Evolutionary conservation across 1,139 yeast species (phyloP).

Genomic region (Schizosaccharomyces versatilis): DNA sequence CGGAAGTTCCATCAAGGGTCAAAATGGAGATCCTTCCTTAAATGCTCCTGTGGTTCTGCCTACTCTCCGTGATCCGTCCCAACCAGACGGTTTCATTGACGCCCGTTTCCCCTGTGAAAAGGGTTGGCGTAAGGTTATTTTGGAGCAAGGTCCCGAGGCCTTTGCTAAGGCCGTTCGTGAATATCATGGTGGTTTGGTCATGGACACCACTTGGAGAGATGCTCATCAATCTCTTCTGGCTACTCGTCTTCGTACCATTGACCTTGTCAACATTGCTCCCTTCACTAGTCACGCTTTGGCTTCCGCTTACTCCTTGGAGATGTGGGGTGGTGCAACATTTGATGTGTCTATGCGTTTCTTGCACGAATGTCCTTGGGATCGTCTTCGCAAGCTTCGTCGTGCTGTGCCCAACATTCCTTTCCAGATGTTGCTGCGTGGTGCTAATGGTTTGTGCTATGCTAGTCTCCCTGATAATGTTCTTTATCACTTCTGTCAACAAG

Average conservation of each 20-base stretch:
- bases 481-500: slow-evolving; percentile 86
- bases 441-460: slow-evolving; percentile 95
- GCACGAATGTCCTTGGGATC: slow-evolving; percentile 96
- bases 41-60: slow-evolving; percentile 57
- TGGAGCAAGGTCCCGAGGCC: slow-evolving; percentile 67
- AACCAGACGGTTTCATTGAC: slow-evolving; percentile 34
- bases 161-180: slow-evolving; percentile 74
- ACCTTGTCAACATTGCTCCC: slow-evolving; percentile 74
- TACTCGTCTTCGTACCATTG: slow-evolving; percentile 88
- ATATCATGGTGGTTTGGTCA: slow-evolving; percentile 67
- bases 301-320: slow-evolving; percentile 86
- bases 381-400: slow-evolving; percentile 67
- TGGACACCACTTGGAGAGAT: slow-evolving; percentile 99
- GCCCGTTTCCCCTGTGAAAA: slow-evolving; percentile 33
- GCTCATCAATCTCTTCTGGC: slow-evolving; percentile 98
- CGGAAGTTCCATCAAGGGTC: slow-evolving; percentile 90
- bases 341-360: slow-evolving; percentile 96
- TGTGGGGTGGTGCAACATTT: slow-evolving; percentile 99
- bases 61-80: slow-evolving; percentile 35
- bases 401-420: slow-evolving; percentile 94
- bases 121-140: slow-evolving; percentile 82
- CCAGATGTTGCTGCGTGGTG: slow-evolving; percentile 97
- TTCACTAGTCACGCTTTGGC: slow-evolving; percentile 76
- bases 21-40: slow-evolving; percentile 74
- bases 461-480: slow-evolving; percentile 95